Percentiles rank a stretch among this genome's conserved stretches.
phyloP scores from a whole-genome alignment of 345 rosid species.

The Syzygium oleosum region DNA sequence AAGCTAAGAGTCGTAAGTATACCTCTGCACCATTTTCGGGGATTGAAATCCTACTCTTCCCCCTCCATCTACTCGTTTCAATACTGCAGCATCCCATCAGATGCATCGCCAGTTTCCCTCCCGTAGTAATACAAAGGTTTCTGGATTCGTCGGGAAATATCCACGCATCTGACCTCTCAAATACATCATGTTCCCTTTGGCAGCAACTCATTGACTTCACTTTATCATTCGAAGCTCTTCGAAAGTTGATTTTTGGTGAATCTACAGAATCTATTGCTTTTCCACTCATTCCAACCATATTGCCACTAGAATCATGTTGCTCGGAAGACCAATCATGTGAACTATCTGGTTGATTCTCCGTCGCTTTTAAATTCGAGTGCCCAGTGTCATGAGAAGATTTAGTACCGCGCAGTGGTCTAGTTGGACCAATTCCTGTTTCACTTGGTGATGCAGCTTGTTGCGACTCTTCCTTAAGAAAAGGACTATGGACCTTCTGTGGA shows the following conservation, averaged over 20 bases:
- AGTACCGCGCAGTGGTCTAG: not conserved
- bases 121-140: slow-evolving; percentile 33
- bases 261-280: slow-evolving; percentile 11
- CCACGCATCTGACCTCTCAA: slow-evolving; percentile 45
- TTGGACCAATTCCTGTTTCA: not conserved
- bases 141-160: slow-evolving; percentile 54
- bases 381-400: not conserved
- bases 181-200: slow-evolving; percentile 9
- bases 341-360: not conserved
- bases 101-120: slow-evolving; percentile 26
- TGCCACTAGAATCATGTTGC: slow-evolving; percentile 16
- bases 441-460: not conserved
- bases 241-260: slow-evolving; percentile 10
- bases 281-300: slow-evolving; percentile 4
- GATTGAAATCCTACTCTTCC: slow-evolving; percentile 5
- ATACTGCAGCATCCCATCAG: slow-evolving; percentile 12
- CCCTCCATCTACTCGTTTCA: slow-evolving; percentile 6
- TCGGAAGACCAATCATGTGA: slow-evolving; percentile 11
- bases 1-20: not conserved
- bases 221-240: slow-evolving; percentile 4
- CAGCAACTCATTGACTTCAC: not conserved
- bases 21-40: slow-evolving; percentile 34
- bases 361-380: not conserved
- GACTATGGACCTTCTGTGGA: slow-evolving; percentile 1
- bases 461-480: slow-evolving; percentile 1